These are phyloP conservation scores for Penicillium palitans DNA, from an alignment of 2,329 filamentous ascomycete species.

Conservation along the genomic window DNA sequence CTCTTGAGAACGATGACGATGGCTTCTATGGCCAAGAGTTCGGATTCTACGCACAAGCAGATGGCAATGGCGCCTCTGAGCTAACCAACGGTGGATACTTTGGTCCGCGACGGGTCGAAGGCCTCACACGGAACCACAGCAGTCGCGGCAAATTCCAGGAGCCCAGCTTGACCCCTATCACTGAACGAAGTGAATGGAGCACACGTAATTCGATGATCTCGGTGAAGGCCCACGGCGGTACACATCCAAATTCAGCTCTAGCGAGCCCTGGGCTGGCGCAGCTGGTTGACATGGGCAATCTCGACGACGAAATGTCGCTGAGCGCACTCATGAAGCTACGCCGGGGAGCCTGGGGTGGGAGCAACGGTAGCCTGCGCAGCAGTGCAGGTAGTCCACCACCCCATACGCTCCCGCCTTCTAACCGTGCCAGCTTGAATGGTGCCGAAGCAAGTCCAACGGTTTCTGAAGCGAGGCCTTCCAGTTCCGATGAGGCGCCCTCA, in stretches of 20 bases:
- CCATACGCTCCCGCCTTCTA: conserved; percentile 34
- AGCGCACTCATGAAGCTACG: conserved; percentile 71
- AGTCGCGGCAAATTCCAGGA: conserved; percentile 75
- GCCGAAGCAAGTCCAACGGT: conserved; percentile 35
- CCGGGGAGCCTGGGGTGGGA: conserved; percentile 76
- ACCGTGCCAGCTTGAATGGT: conserved; percentile 38
- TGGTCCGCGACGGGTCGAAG: conserved; percentile 68
- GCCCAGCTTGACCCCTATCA: conserved; percentile 93
- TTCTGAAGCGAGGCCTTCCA: conserved; percentile 14
- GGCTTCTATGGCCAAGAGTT: conserved; percentile 97
- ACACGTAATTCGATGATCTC: conserved; percentile 90
- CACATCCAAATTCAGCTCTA: conserved; percentile 53
- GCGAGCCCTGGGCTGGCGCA: conserved; percentile 75
- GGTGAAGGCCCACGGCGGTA: conserved; percentile 55
- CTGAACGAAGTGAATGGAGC: conserved; percentile 92
- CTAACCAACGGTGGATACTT: conserved; percentile 87
- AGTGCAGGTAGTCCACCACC: conserved; percentile 46
- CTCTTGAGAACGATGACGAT: conserved; percentile 85
- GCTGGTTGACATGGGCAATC: conserved; percentile 62
- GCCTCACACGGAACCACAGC: conserved; percentile 65
- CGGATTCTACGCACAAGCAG: conserved; percentile 76
- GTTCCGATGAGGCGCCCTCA: conserved; percentile 15
- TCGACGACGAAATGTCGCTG: conserved; percentile 70
- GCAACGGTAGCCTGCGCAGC: conserved; percentile 69
- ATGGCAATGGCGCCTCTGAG: conserved; percentile 53